Evolutionary conservation across 805 yeast genomes (phyloP), one percentile per base, ranked within the genome.

Genomic region (Cyberlindnera mrakii): DNA sequence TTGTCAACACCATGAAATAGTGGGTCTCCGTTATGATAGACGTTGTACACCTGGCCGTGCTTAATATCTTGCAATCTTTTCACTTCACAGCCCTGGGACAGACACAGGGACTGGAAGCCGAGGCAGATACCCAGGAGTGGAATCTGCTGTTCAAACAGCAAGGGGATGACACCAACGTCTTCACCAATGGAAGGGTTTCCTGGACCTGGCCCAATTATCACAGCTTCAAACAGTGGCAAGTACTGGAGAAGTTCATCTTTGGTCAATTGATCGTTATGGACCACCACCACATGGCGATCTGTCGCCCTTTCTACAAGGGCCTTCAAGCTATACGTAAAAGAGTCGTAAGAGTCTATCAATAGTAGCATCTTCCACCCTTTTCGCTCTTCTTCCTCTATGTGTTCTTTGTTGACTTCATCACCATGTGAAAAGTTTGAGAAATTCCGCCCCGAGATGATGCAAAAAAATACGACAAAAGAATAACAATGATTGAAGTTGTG

Each of bases 161-260:
- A 62, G 0, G 80, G 75, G 14, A 90, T 77, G 10, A 88, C 72
- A 0, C 96, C 96, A 25, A 83, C 77, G 54, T 90, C 97, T 2
- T 57, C 31, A 4, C 72, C 55, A 52, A 67, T 65, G 1, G 65
- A 62, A 0, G 99, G 99, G 52, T 85, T 78, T 0, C 99, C 99
- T 0, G 99, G 99, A 0, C 99, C 99, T 0, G 99, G 99, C 0
- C 99, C 99, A 8, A 93, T 72, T 0, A 93, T 78, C 3, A 93
- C 70, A 30, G 88, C 88, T 45, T 85, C 87, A 51, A 87, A 80
- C 7, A 67, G 56, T 0, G 71, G 67, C 16, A 86, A 56, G 45
- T 73, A 69, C 2, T 54, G 45, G 6, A 53, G 51, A 39, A 84
- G 66, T 29, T 68, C 69, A 1, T 50, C 39, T 4, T 60, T 57